These are phyloP conservation scores for Podosphaera xanthii DNA, from an alignment of 2,329 filamentous ascomycete genomes.

Conservation along the genomic window DNA sequence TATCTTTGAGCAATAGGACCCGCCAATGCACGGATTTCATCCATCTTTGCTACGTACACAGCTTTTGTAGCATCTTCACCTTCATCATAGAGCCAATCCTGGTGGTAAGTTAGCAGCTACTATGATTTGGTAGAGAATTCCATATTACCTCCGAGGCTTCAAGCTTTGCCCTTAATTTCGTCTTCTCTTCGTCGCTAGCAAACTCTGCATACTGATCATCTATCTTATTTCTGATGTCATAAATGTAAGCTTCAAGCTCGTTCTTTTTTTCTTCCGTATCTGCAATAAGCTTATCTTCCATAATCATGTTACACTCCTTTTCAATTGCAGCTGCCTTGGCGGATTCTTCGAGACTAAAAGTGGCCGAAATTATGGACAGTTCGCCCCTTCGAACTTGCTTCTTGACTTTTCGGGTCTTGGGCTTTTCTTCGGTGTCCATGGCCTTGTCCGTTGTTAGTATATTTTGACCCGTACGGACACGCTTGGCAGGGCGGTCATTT, in stretches of 20 bases:
- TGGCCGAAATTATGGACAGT: slow-evolving; percentile 65
- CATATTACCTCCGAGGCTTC: slow-evolving; percentile 54
- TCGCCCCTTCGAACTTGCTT: slow-evolving; percentile 98
- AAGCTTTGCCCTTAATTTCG: slow-evolving; percentile 63
- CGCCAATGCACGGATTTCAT: slow-evolving; percentile 77
- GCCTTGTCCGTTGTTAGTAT: slow-evolving; percentile 21
- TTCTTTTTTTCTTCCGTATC: slow-evolving; percentile 99
- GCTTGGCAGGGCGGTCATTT: slow-evolving; percentile 11
- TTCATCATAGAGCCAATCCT: slow-evolving; percentile 98
- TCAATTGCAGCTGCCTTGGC: slow-evolving; percentile 48
- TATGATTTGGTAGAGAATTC: slow-evolving; percentile 15
- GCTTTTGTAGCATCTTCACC: slow-evolving; percentile 88
- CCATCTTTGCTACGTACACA: slow-evolving; percentile 82
- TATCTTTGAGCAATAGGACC: slow-evolving; percentile 85
- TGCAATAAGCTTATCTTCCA: slow-evolving; percentile 94
- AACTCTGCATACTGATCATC: slow-evolving; percentile 81
- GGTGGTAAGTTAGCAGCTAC: slow-evolving; percentile 7
- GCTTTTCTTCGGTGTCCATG: slow-evolving; percentile 65
- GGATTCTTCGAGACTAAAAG: slow-evolving; percentile 50
- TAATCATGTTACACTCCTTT: slow-evolving; percentile 75
- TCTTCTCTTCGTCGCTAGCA: slow-evolving; percentile 78
- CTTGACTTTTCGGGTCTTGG: slow-evolving; percentile 89
- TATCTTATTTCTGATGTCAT: slow-evolving; percentile 87
- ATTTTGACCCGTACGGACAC: slow-evolving; percentile 7
- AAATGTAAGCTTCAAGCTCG: slow-evolving; percentile 93